These are phyloP conservation scores for Fomitopsis betulina DNA, from an alignment of 1,284 basidiomycete genomes.

Conservation along the genomic window DNA sequence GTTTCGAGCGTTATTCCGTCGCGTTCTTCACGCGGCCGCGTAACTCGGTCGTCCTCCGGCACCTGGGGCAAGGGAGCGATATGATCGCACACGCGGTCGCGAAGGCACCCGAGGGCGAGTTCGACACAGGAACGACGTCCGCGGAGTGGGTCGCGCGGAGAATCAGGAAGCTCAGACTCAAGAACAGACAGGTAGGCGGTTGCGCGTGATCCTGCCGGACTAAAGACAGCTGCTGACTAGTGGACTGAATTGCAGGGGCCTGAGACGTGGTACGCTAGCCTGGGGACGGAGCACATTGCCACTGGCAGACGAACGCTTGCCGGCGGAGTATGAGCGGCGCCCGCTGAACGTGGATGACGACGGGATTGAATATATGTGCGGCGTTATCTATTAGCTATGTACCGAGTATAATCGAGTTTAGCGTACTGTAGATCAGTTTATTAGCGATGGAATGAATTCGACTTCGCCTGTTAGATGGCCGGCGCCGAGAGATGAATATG, in stretches of 20 bases:
- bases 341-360: not conserved
- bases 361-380: not conserved
- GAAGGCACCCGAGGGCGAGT: conserved; percentile 29
- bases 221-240: not conserved
- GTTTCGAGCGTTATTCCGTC: conserved; percentile 29
- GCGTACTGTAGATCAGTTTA: not conserved
- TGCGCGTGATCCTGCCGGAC: not conserved
- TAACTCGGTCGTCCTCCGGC: conserved; percentile 25
- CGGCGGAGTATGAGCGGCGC: conserved; percentile 1
- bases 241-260: conserved; percentile 14
- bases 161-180: conserved; percentile 42
- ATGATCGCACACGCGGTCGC: conserved; percentile 38
- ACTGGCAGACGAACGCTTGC: conserved; percentile 5
- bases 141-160: conserved; percentile 45
- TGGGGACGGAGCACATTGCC: conserved; percentile 19
- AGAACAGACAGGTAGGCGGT: conserved; percentile 33
- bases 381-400: not conserved
- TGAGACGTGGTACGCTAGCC: conserved; percentile 21
- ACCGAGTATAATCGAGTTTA: conserved; percentile 1
- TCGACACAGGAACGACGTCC: conserved; percentile 37
- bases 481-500: not conserved
- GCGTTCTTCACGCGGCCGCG: conserved; percentile 36
- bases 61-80: conserved; percentile 40
- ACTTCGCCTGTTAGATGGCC: not conserved
- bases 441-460: not conserved